A percentile compares a stretch with the other conserved stretches of the same genome.
These are phyloP conservation scores for Xylariomycetidae sp. DNA, from an alignment of 2,329 filamentous ascomycete genomes.

Conservation along the genomic window DNA sequence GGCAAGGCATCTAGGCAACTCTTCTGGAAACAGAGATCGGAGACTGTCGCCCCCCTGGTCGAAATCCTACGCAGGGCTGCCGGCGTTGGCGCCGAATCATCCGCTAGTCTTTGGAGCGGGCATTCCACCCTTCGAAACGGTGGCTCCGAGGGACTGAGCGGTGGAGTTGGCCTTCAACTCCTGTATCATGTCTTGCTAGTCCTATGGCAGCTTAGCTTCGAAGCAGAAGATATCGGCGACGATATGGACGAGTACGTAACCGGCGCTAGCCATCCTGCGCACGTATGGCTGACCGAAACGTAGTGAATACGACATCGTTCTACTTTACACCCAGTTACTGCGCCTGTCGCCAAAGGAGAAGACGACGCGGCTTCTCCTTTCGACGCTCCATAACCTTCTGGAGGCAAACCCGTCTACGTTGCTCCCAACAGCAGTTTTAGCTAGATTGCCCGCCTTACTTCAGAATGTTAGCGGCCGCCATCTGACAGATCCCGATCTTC, in stretches of 20 bases:
- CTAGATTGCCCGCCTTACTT: conserved; percentile 68
- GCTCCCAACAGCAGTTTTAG: conserved; percentile 81
- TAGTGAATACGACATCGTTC: conserved; percentile 88
- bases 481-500: conserved; percentile 59
- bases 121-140: conserved; percentile 49
- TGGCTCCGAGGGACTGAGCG: conserved; percentile 63
- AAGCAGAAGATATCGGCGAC: conserved; percentile 66
- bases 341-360: conserved; percentile 96
- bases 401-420: conserved; percentile 63
- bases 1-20: conserved; percentile 68
- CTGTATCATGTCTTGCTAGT: conserved; percentile 92
- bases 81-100: conserved; percentile 59
- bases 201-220: conserved; percentile 95
- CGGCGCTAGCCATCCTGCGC: too few relatives aligned
- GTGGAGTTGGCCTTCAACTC: conserved; percentile 85
- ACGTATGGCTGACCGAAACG: conserved; percentile 19
- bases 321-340: conserved; percentile 87
- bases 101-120: conserved; percentile 58
- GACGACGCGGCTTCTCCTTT: conserved; percentile 85
- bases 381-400: conserved; percentile 84
- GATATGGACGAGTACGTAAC: conserved; percentile 76
- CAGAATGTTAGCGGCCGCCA: conserved; percentile 59
- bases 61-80: conserved; percentile 78
- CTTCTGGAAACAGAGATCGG: conserved; percentile 87
- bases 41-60: conserved; percentile 78